Evolutionary conservation across 2,329 filamentous ascomycete genomes (phyloP).

Genomic region (Ophiostoma sp.): DNA sequence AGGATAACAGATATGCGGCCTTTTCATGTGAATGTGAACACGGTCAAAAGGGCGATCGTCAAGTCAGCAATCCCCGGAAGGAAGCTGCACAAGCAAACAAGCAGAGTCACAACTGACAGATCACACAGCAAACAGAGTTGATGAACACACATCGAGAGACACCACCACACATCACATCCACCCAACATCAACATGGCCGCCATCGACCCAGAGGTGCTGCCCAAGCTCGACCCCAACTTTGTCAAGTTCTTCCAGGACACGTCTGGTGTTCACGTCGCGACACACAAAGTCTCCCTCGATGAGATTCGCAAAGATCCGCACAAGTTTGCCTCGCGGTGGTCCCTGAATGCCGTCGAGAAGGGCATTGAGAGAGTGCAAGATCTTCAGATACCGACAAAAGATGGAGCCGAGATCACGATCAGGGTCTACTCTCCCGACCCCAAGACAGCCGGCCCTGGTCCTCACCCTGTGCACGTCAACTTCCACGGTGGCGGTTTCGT

Average conservation of each 20-base stretch:
- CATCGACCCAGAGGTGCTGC: background rate
- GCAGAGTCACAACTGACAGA: no score
- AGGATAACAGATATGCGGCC: background rate
- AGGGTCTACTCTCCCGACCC: background rate
- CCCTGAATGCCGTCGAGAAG: background rate
- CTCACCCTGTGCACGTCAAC: background rate
- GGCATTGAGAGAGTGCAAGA: background rate
- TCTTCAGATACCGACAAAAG: background rate
- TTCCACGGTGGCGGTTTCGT: background rate
- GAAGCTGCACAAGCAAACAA: no score
- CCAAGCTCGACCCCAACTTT: background rate
- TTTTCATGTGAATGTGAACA: background rate
- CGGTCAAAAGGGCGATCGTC: background rate
- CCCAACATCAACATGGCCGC: background rate
- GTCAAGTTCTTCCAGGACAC: background rate
- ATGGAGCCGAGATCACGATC: background rate
- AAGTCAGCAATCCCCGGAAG: background rate
- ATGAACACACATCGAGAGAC: background rate
- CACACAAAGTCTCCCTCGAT: background rate
- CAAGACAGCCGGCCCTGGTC: background rate
- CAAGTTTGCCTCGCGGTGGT: background rate
- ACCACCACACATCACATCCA: background rate
- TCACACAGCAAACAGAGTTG: background rate
- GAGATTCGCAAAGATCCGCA: background rate
- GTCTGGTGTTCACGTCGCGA: background rate